Evolutionary conservation across 202 grass and related monocot genomes (phyloP), one percentile per base, ranked within the genome.

Genomic region (Eragrostis tef): DNA sequence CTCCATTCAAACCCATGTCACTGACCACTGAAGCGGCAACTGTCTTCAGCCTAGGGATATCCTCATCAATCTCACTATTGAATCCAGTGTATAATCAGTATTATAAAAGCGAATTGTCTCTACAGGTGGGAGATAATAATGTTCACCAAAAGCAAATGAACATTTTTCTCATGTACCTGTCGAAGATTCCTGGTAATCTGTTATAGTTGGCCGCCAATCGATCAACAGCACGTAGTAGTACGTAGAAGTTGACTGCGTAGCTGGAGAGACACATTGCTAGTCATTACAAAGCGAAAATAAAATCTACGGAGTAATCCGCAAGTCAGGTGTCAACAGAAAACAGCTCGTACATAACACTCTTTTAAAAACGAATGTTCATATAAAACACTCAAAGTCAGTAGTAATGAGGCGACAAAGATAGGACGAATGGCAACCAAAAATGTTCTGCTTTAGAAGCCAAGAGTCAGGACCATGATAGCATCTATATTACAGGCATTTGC

Each of bases 31-130:
- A 89, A 68, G 89, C 58, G 22, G 90, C 88, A 84, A 89, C 86
- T 52, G 81, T 83, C 79, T 93, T 98, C 81, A 98, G 80, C 79
- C 90, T 86, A 64, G 87, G 91, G 78, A 91, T 71, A 70, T 98
- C 95, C 88, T 98, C 95, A 51, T 93, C 93, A 79, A 95, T 86
- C 72, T 94, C 92, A 91, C 95, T 91, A 86, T 54, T 34, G 67
- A 86, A 79, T 78, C 88, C 73, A 86, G 79, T 86, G 75, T 29
- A 62, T 78, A 84, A 87, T 90, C 71, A 90, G 84, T 89, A 89
- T 48, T 80, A 84, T 66, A 90, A 80, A 87, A n/a, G n/a, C n/a
- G n/a, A n/a, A n/a, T n/a, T n/a, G n/a, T n/a, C n/a, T n/a, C n/a
- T n/a, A n/a, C n/a, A n/a, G n/a, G n/a, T 48, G 29, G 53, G 74